A percentile compares a stretch with the other conserved stretches of the same genome.
These are phyloP conservation scores for Cardamine occulta DNA, from an alignment of 345 rosid genomes.

Conservation along the genomic window DNA sequence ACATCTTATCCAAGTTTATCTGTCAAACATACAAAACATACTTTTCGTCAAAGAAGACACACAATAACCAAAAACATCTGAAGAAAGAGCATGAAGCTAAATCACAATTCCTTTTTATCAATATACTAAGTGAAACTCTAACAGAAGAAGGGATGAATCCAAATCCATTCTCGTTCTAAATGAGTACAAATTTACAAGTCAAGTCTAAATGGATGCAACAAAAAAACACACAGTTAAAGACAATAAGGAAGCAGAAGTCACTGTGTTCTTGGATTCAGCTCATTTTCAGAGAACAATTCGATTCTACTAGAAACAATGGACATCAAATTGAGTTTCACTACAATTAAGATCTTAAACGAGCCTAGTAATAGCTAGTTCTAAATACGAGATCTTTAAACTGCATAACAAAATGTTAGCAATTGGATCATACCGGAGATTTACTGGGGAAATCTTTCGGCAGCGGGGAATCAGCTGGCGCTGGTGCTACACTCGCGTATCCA, in stretches of 20 bases:
- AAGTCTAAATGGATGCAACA: conserved; percentile 12
- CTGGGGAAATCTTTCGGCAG: conserved; percentile 38
- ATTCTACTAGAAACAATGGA: conserved; percentile 9
- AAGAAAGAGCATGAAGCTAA: conserved; percentile 15
- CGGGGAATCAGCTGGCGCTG: conserved; percentile 43
- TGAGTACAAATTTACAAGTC: background rate
- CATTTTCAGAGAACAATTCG: background rate
- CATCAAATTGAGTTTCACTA: background rate
- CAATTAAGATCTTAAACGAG: background rate
- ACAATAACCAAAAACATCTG: background rate
- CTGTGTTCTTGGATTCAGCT: background rate
- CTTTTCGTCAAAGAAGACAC: conserved; percentile 6
- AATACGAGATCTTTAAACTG: background rate
- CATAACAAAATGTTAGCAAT: background rate
- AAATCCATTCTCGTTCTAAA: background rate
- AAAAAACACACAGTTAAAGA: background rate
- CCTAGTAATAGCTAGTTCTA: background rate
- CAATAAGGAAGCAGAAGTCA: background rate
- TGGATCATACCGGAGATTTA: conserved; percentile 49
- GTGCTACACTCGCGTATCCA: conserved; percentile 53
- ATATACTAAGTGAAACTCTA: background rate
- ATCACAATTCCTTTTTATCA: background rate
- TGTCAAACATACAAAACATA: conserved; percentile 27
- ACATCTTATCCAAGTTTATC: conserved; percentile 79
- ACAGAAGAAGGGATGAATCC: background rate